Percentiles rank a stretch among this genome's conserved stretches.
phyloP scores from a whole-genome alignment of 129 eudicot species.

The Erigeron canadensis region DNA sequence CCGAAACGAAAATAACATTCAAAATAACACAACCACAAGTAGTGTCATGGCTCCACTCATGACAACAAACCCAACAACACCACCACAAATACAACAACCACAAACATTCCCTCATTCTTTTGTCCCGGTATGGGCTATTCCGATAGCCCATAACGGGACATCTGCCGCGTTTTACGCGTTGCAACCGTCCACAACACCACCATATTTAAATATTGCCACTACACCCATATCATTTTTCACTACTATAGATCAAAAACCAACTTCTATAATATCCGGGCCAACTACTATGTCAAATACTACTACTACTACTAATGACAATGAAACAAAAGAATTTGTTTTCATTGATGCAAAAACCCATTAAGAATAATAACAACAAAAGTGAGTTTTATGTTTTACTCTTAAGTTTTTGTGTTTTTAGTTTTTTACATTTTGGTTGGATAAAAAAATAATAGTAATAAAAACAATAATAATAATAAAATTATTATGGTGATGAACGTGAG shows the following conservation, averaged over 20 bases:
- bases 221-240: constrained; percentile 45
- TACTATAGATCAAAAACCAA: constrained; percentile 25
- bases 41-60: constrained; percentile 50
- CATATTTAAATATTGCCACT: constrained; percentile 28
- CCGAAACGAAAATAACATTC: constrained; percentile 10
- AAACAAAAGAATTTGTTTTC: constrained; percentile 25
- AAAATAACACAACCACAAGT: neutral
- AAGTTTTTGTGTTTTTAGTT: neutral
- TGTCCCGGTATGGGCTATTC: constrained; percentile 54
- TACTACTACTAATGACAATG: neutral
- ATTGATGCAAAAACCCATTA: constrained; percentile 32
- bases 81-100: neutral
- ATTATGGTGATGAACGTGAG: constrained; percentile 29
- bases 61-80: constrained; percentile 22
- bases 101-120: constrained; percentile 28
- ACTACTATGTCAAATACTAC: neutral
- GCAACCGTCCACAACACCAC: constrained; percentile 45
- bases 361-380: neutral
- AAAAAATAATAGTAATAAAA: neutral
- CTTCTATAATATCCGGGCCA: neutral
- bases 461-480: neutral
- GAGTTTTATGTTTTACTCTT: constrained; percentile 1
- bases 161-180: constrained; percentile 43
- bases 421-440: neutral
- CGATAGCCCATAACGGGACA: constrained; percentile 28